Evolutionary conservation across 2,329 filamentous ascomycete species (phyloP).

Genomic region (Rutstroemia sp.): DNA sequence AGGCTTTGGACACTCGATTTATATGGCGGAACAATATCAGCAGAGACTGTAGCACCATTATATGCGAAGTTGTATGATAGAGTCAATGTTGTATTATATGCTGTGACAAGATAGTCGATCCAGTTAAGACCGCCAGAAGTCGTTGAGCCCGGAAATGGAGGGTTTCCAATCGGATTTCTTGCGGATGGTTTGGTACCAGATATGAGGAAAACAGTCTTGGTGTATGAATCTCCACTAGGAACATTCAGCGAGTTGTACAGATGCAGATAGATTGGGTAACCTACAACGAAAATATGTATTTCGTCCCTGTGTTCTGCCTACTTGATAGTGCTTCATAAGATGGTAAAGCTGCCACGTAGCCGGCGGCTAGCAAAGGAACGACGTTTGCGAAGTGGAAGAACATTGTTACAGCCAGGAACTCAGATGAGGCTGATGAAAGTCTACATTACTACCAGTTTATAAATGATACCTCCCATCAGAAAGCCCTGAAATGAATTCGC

Average conservation of each 20-base stretch:
- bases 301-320: neutral
- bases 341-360: neutral
- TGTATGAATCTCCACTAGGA: conserved; percentile 31
- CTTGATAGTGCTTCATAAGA: neutral
- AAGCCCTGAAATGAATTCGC: too few relatives aligned
- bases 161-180: conserved; percentile 30
- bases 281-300: conserved; percentile 6
- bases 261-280: neutral
- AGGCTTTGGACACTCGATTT: conserved; percentile 26
- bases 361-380: too few relatives aligned
- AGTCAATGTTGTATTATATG: conserved; percentile 35
- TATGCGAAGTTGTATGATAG: conserved; percentile 42
- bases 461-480: too few relatives aligned
- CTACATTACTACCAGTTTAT: too few relatives aligned
- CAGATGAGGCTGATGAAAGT: too few relatives aligned
- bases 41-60: conserved; percentile 31
- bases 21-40: conserved; percentile 23
- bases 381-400: too few relatives aligned
- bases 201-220: conserved; percentile 29
- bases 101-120: conserved; percentile 37
- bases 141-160: conserved; percentile 30
- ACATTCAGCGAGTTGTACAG: neutral
- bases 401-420: too few relatives aligned
- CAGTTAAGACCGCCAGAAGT: conserved; percentile 25
- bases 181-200: conserved; percentile 24